Conservation (phyloP, 2,329 filamentous ascomycete genomes). For the Aureobasidium lini region DNA sequence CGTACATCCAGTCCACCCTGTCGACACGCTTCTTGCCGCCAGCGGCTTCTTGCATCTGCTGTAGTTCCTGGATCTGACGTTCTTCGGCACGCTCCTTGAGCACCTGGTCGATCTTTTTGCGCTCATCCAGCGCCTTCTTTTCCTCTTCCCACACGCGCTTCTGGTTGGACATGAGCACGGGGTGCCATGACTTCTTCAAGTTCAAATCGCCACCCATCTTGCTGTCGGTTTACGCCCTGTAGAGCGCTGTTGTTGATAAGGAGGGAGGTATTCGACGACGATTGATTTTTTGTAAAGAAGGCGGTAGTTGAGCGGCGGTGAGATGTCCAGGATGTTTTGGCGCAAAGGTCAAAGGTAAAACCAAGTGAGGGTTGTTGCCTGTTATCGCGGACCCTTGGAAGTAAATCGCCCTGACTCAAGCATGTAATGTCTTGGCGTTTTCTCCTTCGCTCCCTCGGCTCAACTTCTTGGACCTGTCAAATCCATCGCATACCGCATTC, state of each 20-base stretch:
- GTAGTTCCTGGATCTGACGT: slow-evolving; percentile 82
- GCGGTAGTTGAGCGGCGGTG: too few species aligned
- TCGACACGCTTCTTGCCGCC: slow-evolving; percentile 74
- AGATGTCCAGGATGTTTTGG: too few species aligned
- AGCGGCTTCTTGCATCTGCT: slow-evolving; percentile 79
- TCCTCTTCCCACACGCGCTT: slow-evolving; percentile 85
- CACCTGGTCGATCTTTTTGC: slow-evolving; percentile 86
- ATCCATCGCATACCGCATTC: too few species aligned
- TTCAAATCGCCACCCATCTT: slow-evolving; percentile 94
- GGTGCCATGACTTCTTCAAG: slow-evolving; percentile 88
- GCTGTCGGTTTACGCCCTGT: slow-evolving; percentile 23
- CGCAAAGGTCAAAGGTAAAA: too few species aligned
- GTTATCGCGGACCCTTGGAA: too few species aligned
- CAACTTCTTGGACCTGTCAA: too few species aligned
- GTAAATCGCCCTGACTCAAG: too few species aligned
- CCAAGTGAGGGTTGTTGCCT: too few species aligned
- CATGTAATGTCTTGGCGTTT: too few species aligned
- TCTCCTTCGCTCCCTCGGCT: too few species aligned
- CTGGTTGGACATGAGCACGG: slow-evolving; percentile 83
- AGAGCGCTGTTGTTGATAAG: slow-evolving; percentile 11
- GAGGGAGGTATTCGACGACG: slow-evolving; percentile 20
- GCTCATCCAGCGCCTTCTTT: slow-evolving; percentile 84
- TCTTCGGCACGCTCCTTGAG: slow-evolving; percentile 93
- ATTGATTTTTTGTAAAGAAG: too few species aligned
- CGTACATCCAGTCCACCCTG: slow-evolving; percentile 97